These are phyloP conservation scores for Adansonia grandidieri DNA, from an alignment of 441 rosid genomes.

Conservation along the genomic window DNA sequence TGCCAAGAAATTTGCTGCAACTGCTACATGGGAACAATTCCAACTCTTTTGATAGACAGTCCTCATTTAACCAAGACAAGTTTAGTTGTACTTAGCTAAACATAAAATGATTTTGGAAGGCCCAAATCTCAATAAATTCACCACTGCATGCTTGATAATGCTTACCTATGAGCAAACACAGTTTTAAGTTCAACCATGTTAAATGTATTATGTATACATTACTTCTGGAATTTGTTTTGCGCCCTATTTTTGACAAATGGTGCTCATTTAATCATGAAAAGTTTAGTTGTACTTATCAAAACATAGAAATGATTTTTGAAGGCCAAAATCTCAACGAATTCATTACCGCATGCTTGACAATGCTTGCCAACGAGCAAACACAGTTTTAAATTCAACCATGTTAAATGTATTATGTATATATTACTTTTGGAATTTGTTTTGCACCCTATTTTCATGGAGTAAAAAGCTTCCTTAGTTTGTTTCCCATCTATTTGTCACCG, in stretches of 20 bases:
- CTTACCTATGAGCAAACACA: neutral
- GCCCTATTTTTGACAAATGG: neutral
- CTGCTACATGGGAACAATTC: neutral
- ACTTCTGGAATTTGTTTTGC: neutral
- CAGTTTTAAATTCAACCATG: neutral
- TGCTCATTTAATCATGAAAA: neutral
- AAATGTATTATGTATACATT: neutral
- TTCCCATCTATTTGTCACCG: neutral
- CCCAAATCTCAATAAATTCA: neutral
- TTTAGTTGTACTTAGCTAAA: neutral
- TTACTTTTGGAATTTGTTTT: neutral
- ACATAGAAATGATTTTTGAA: neutral
- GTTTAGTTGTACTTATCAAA: neutral
- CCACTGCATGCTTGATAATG: constrained; percentile 1
- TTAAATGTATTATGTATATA: neutral
- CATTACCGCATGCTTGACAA: neutral
- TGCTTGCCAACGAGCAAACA: neutral
- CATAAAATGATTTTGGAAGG: neutral
- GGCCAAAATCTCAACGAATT: neutral
- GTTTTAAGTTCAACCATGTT: neutral
- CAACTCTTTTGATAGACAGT: neutral
- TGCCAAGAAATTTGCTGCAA: neutral
- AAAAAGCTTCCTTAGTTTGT: neutral
- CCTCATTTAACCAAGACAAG: neutral
- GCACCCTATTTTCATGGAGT: neutral